Evolutionary conservation across 495 filamentous ascomycete species (phyloP), one percentile per base, ranked within the genome.

Genomic region (Haplographium delicatum): DNA sequence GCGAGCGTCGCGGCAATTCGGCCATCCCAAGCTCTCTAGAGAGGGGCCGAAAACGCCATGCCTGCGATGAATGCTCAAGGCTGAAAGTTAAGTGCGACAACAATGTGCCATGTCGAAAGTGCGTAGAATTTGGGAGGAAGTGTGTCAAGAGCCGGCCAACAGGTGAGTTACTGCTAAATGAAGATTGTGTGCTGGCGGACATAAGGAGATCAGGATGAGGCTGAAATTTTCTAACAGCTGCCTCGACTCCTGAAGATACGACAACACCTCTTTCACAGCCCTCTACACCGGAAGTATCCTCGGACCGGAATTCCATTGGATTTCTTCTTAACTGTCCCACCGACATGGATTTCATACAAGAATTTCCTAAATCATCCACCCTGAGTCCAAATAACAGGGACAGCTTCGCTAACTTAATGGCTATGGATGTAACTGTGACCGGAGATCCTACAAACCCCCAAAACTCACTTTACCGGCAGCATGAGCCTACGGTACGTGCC

Each of bases 41-140:
- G 30, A n/a, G 59, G 22, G 59, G 59, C 5, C 47, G 59, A 2
- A 62, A 62, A 37, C 30, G 56, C 19, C 59, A 62, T 42, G 59
- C 59, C 4, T 62, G 56, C 41, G 59, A 62, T 30, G 53, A 62
- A 31, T 62, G 59, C 31, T 57, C 59, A 15, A 45, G 59, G 20
- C 24, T 62, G 34, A 62, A 62, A 35, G 56, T 62, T 44, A 62
- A 62, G 27, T 62, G 59, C 40, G 59, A 62, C 30, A 62, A 54
- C 33, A 46, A 56, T 25, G 50, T 56, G 5, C 59, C 59, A 2
- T 62, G 59, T 31, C 48, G 49, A 26, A 62, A 62, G 31, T 62
- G 59, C 35, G 51, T 41, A 11, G 59, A 62, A 35, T 62, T 62
- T 51, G 59, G 56, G 19, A 50, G 59, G 34, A 47, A 41, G 20